Percentiles rank a stretch among this genome's conserved stretches.
Evolutionary conservation across 106 monocot species (phyloP).

Genomic region (Dendrobium chrysotoxum): DNA sequence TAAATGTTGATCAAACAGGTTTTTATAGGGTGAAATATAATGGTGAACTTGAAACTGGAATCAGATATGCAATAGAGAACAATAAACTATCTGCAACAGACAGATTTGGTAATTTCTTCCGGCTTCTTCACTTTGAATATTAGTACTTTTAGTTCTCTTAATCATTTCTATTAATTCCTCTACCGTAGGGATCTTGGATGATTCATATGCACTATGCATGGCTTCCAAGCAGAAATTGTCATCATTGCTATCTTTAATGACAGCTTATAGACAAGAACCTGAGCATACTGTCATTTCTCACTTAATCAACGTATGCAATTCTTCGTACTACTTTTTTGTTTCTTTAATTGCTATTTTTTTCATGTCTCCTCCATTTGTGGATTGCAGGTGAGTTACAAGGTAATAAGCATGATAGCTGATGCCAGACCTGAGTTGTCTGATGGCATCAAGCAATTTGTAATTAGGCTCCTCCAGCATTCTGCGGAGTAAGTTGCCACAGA

Average conservation of each 20-base stretch:
- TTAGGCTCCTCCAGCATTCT: slow-evolving; percentile 54
- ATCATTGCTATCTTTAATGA: slow-evolving; percentile 64
- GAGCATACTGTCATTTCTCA: slow-evolving; percentile 80
- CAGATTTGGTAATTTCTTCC: slow-evolving; percentile 64
- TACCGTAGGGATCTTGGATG: slow-evolving; percentile 75
- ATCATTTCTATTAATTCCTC: slow-evolving; percentile 4
- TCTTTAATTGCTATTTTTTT: background rate
- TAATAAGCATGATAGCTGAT: slow-evolving; percentile 47
- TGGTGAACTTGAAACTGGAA: slow-evolving; percentile 60
- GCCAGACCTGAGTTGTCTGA: slow-evolving; percentile 57
- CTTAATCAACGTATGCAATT: slow-evolving; percentile 48
- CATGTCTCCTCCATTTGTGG: slow-evolving; percentile 5
- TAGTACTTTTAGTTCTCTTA: background rate
- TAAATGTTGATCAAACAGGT: slow-evolving; percentile 87
- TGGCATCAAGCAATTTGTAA: slow-evolving; percentile 54
- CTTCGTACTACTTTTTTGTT: background rate
- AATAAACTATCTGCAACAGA: slow-evolving; percentile 68
- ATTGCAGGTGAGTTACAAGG: slow-evolving; percentile 54
- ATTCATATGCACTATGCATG: slow-evolving; percentile 71
- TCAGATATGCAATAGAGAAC: slow-evolving; percentile 61
- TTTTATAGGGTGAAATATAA: slow-evolving; percentile 95
- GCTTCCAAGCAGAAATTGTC: slow-evolving; percentile 72
- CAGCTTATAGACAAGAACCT: slow-evolving; percentile 62
- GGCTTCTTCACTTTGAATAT: background rate
- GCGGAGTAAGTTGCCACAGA: slow-evolving; percentile 42